Evolutionary conservation across 2,329 filamentous ascomycete species (phyloP).

Genomic region (Boeremia lycopersici): DNA sequence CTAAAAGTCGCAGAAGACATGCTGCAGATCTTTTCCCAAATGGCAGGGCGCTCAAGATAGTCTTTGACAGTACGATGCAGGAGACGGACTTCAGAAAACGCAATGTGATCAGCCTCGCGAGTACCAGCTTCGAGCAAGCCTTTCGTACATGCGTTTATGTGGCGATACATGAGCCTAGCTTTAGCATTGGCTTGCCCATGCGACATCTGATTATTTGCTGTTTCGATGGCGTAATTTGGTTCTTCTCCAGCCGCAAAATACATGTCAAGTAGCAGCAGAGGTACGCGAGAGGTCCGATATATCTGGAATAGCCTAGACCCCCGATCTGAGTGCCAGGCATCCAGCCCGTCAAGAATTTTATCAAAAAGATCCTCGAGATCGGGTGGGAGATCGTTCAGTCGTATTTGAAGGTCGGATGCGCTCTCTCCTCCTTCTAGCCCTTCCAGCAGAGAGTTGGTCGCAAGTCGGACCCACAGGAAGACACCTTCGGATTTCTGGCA

Average conservation of each 20-base stretch:
- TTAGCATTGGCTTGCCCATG: no score
- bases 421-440: slow-evolving; percentile 16
- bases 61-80: no score
- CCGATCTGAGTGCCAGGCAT: slow-evolving; percentile 6
- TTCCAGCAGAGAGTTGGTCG: slow-evolving; percentile 12
- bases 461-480: slow-evolving; percentile 25
- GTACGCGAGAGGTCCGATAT: not conserved
- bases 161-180: not conserved
- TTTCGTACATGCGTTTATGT: slow-evolving; percentile 16
- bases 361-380: slow-evolving; percentile 14
- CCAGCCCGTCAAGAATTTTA: slow-evolving; percentile 15
- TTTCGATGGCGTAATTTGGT: not conserved
- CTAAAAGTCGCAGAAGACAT: no score
- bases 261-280: slow-evolving; percentile 17
- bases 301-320: slow-evolving; percentile 22
- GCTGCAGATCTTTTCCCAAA: no score
- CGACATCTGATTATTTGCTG: not conserved
- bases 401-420: slow-evolving; percentile 3
- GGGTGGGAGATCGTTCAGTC: slow-evolving; percentile 3
- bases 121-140: slow-evolving; percentile 16
- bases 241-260: slow-evolving; percentile 19
- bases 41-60: no score
- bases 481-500: slow-evolving; percentile 18
- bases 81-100: no score
- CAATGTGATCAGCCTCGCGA: no score